Evolutionary conservation across 208 protist species (phyloP).

Genomic region (Naegleria gruberi): DNA sequence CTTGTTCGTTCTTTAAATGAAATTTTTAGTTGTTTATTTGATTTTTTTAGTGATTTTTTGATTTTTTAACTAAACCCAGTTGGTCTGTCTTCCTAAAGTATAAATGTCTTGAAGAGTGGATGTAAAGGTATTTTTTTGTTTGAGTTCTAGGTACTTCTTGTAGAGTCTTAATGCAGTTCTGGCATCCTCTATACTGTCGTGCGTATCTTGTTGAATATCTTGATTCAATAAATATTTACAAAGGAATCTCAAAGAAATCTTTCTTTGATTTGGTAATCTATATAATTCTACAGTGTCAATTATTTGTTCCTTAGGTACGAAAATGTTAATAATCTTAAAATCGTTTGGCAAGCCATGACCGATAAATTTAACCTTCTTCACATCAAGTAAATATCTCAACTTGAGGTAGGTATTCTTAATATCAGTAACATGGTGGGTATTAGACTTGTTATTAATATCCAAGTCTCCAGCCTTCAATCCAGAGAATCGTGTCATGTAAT

Average conservation of each 20-base stretch:
- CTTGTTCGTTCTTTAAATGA: neutral
- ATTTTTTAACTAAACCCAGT: conserved; percentile 43
- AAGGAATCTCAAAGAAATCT: conserved; percentile 84
- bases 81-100: conserved; percentile 68
- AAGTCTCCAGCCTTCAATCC: neutral
- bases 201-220: conserved; percentile 84
- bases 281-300: conserved; percentile 92
- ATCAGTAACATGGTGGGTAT: neutral
- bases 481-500: conserved; percentile 8
- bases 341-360: conserved; percentile 89
- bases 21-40: neutral
- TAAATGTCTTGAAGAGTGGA: conserved; percentile 64
- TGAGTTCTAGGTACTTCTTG: conserved; percentile 65
- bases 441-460: neutral
- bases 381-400: conserved; percentile 65
- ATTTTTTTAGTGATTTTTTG: neutral
- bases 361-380: conserved; percentile 74
- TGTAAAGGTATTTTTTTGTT: conserved; percentile 62
- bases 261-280: conserved; percentile 67
- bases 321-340: conserved; percentile 53
- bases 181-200: conserved; percentile 90
- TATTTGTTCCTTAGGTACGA: conserved; percentile 82
- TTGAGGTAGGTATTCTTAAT: neutral
- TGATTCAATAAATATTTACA: conserved; percentile 80
- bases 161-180: conserved; percentile 79